These are phyloP conservation scores for Hymenoscyphus linearis DNA, from an alignment of 2,329 filamentous ascomycete genomes.

Conservation along the genomic window DNA sequence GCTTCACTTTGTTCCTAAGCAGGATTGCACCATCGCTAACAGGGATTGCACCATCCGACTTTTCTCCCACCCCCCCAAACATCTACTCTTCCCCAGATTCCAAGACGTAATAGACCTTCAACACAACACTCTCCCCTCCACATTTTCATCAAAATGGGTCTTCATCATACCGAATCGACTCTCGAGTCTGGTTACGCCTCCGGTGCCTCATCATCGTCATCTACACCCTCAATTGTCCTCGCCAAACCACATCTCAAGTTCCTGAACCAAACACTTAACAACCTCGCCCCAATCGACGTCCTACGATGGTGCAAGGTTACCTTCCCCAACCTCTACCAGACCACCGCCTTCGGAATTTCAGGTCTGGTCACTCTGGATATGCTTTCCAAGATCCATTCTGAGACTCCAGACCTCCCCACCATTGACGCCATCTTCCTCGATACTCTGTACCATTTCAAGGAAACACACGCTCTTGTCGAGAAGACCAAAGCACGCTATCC, in stretches of 20 bases:
- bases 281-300: constrained; percentile 84
- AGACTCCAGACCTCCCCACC: constrained; percentile 53
- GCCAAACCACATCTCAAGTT: constrained; percentile 83
- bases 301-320: constrained; percentile 88
- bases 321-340: constrained; percentile 84
- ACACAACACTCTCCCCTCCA: background rate
- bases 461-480: constrained; percentile 70
- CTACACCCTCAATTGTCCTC: constrained; percentile 74
- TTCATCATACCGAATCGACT: constrained; percentile 32
- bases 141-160: background rate
- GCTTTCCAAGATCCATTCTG: constrained; percentile 66
- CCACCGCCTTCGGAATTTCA: constrained; percentile 76
- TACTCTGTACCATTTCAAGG: constrained; percentile 75
- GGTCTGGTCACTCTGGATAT: constrained; percentile 82
- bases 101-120: background rate
- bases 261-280: constrained; percentile 83
- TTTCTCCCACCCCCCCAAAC: constrained; percentile 6
- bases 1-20: background rate
- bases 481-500: constrained; percentile 72
- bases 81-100: background rate
- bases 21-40: constrained; percentile 1
- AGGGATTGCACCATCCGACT: constrained; percentile 13
- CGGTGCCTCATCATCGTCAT: constrained; percentile 51
- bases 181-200: constrained; percentile 82
- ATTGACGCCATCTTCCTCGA: constrained; percentile 75